phyloP scores from a whole-genome alignment of 495 filamentous ascomycete species.

The Penicillium angulare region DNA sequence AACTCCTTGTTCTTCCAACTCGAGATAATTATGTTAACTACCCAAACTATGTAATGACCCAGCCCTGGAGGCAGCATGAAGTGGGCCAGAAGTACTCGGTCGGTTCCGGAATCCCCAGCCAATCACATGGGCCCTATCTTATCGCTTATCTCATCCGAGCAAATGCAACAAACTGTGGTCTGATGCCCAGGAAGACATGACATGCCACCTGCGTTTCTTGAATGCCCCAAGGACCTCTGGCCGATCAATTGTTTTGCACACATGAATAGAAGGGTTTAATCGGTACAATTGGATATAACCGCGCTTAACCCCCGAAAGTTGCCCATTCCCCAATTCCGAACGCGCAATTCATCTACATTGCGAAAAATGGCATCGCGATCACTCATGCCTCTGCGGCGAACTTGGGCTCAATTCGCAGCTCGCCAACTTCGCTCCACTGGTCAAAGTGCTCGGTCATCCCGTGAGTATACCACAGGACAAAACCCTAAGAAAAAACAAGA shows the following conservation, averaged over 20 bases:
- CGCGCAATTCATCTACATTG: too few relatives aligned
- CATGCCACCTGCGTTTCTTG: background rate
- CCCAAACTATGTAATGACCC: too few relatives aligned
- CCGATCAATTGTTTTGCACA: background rate
- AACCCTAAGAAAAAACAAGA: constrained; percentile 21
- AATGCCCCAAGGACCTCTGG: background rate
- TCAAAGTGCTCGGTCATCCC: constrained; percentile 21
- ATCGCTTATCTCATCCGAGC: constrained; percentile 25
- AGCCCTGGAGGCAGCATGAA: too few relatives aligned
- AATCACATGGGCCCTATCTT: constrained; percentile 5
- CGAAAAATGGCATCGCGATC: constrained; percentile 39
- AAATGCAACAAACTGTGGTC: constrained; percentile 34
- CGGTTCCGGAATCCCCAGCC: too few relatives aligned
- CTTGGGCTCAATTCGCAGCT: constrained; percentile 28
- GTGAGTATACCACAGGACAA: constrained; percentile 33
- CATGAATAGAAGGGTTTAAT: too few relatives aligned
- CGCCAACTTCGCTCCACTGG: constrained; percentile 20
- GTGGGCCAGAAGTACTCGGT: too few relatives aligned
- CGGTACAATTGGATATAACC: background rate
- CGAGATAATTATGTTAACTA: too few relatives aligned
- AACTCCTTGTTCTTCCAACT: too few relatives aligned
- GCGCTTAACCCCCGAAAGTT: background rate
- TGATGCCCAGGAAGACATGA: constrained; percentile 3
- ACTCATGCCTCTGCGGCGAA: constrained; percentile 41
- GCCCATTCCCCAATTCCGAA: too few relatives aligned